phyloP scores from a whole-genome alignment of 116 monocot genomes.

The Posidonia oceanica region DNA sequence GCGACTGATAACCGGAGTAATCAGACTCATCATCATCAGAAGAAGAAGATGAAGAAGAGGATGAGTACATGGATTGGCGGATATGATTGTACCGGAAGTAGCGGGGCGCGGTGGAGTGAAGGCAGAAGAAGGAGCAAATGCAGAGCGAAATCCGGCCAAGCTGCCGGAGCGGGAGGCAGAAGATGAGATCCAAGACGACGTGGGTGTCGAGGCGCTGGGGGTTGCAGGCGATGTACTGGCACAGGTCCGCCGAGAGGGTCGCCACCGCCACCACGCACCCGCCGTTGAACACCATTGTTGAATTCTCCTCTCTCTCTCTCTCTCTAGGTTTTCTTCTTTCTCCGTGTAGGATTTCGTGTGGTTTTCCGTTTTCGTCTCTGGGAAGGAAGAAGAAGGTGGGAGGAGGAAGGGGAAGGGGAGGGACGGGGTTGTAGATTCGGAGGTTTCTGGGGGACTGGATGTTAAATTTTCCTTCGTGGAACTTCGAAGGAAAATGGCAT shows the following conservation, averaged over 20 bases:
- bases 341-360: not conserved
- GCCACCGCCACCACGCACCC: constrained; percentile 34
- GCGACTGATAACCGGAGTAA: constrained; percentile 2
- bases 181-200: constrained; percentile 46
- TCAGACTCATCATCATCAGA: not conserved
- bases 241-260: constrained; percentile 38
- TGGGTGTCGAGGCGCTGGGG: constrained; percentile 34
- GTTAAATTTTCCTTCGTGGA: not conserved
- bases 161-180: constrained; percentile 39
- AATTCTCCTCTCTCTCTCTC: not conserved
- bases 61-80: not conserved
- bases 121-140: constrained; percentile 59
- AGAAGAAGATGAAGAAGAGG: constrained; percentile 8
- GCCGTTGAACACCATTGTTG: constrained; percentile 48
- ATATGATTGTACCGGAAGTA: not conserved
- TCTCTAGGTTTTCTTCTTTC: not conserved
- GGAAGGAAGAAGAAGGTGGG: not conserved
- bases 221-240: constrained; percentile 46
- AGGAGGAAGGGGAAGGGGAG: not conserved
- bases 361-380: not conserved
- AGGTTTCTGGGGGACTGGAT: not conserved
- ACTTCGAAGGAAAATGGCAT: too few species aligned
- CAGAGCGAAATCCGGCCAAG: constrained; percentile 40
- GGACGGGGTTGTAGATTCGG: not conserved
- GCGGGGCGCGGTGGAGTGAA: constrained; percentile 15